Conservation (phyloP, 2,329 filamentous ascomycete species). For the Pseudogymnoascus verrucosus region DNA sequence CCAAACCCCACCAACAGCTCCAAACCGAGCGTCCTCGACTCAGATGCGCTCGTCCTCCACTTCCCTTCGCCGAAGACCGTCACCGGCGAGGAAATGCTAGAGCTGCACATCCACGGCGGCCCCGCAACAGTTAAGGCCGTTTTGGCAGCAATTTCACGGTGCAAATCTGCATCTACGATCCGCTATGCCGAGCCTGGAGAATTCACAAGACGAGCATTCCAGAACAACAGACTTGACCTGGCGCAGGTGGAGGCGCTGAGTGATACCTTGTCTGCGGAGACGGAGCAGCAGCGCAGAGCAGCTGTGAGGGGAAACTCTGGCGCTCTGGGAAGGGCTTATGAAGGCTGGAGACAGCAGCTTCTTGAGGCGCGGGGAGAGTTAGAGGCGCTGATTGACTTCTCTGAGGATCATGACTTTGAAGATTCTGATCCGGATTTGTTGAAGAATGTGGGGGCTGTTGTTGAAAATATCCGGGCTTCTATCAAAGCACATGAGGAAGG, state of each 20-base stretch:
- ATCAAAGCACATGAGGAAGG: constrained; percentile 67
- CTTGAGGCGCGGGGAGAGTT: constrained; percentile 81
- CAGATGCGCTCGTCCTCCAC: constrained; percentile 71
- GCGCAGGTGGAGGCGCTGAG: constrained; percentile 68
- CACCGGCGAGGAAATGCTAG: constrained; percentile 87
- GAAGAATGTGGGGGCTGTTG: constrained; percentile 57
- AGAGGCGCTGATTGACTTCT: constrained; percentile 93
- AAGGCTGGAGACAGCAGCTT: constrained; percentile 69
- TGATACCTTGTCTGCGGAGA: constrained; percentile 60
- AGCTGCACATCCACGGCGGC: constrained; percentile 91
- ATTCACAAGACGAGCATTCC: constrained; percentile 87
- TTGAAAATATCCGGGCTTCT: constrained; percentile 50
- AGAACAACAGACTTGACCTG: constrained; percentile 76
- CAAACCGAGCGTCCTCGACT: constrained; percentile 52
- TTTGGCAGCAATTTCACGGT: constrained; percentile 59
- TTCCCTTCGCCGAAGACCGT: constrained; percentile 76
- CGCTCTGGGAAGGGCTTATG: constrained; percentile 66
- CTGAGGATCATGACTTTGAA: constrained; percentile 95
- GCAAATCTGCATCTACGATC: constrained; percentile 36
- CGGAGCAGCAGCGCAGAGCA: constrained; percentile 84
- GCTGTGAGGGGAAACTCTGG: constrained; percentile 73
- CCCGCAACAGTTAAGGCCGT: constrained; percentile 83
- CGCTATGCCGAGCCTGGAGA: constrained; percentile 92
- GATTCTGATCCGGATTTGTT: constrained; percentile 71
- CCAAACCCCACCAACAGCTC: constrained; percentile 35